Evolutionary conservation across 495 filamentous ascomycete species (phyloP), one percentile per base, ranked within the genome.

Genomic region (Podospora didyma): DNA sequence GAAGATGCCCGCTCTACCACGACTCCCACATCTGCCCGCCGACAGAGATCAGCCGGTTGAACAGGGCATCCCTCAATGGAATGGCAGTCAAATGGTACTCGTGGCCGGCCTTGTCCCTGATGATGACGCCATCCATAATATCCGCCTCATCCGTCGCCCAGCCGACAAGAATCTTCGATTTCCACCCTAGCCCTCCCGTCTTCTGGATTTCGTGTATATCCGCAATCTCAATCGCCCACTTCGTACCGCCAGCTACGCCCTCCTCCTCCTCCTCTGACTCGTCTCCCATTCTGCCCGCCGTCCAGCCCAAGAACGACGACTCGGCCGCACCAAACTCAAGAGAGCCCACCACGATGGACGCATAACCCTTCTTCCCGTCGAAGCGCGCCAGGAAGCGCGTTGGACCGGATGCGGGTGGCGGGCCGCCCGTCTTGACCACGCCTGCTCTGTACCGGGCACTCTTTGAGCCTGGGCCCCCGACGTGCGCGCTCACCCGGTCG

Each of bases 11-110:
- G n/a, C n/a, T n/a, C n/a, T n/a, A 94, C 79, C 82, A 88, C 57
- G 81, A 81, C 73, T 90, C 87, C 89, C 89, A 93, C 72, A 88
- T 88, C 79, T 95, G 89, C 37, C 78, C 82, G 51, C 88, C 88
- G 61, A 93, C 88, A 2, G 88, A 85, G 50, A 92, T 71, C 53
- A 94, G 63, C 12, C 90, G 80, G 70, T 94, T 93, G 64, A 93
- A 93, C 41, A 96, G 65, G 71, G 92, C 85, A 62, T 94, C 87
- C 34, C 90, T 67, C 62, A 86, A 66, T 56, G 77, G 79, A 64
- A 92, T 78, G 6, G 89, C 89, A 7, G 87, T 93, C 2, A 96
- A 51, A 48, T 79, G 77, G 56, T 75, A 82, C 39, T 64, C 69
- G 28, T 85, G 71, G 0, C 81, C 82, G 16, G 69, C 66, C 47